A percentile compares a stretch with the other conserved stretches of the same genome.
Conservation (phyloP, 768 basidiomycete species). For the Suillus clintonianus region DNA sequence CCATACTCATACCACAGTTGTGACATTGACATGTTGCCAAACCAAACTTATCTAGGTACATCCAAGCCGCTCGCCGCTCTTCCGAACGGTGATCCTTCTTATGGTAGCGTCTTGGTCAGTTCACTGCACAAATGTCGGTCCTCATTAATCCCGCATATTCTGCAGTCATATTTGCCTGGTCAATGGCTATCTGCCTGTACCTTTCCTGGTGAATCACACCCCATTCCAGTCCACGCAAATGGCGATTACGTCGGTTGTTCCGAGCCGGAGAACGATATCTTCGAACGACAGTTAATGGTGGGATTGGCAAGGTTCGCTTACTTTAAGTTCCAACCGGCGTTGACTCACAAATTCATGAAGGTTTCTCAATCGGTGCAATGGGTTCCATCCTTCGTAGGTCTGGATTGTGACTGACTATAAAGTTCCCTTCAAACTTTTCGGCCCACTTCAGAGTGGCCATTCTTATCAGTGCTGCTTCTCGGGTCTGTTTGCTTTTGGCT, state of each 20-base stretch:
- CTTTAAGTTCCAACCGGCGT: constrained; percentile 3
- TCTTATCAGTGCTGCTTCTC: neutral
- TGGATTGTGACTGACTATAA: constrained; percentile 16
- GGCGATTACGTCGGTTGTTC: constrained; percentile 53
- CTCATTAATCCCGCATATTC: constrained; percentile 3
- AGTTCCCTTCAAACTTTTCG: too few relatives aligned
- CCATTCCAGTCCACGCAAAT: constrained; percentile 50
- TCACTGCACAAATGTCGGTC: neutral
- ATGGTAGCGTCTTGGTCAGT: constrained; percentile 27
- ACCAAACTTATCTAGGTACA: constrained; percentile 59
- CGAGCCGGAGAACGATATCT: constrained; percentile 63
- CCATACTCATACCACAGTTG: constrained; percentile 59
- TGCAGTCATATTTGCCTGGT: constrained; percentile 51
- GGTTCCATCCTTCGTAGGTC: constrained; percentile 36
- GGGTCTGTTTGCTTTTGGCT: neutral
- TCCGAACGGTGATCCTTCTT: constrained; percentile 38
- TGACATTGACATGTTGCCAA: constrained; percentile 77
- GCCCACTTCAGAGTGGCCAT: neutral
- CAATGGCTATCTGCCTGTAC: constrained; percentile 62
- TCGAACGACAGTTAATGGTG: constrained; percentile 47
- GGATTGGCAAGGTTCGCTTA: constrained; percentile 34
- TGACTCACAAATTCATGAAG: constrained; percentile 20
- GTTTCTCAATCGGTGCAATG: constrained; percentile 59
- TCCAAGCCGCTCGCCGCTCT: constrained; percentile 46
- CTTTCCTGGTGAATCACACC: constrained; percentile 57